Evolutionary conservation across 1,284 basidiomycete species (phyloP).

Genomic region (Apiotrichum sp.): DNA sequence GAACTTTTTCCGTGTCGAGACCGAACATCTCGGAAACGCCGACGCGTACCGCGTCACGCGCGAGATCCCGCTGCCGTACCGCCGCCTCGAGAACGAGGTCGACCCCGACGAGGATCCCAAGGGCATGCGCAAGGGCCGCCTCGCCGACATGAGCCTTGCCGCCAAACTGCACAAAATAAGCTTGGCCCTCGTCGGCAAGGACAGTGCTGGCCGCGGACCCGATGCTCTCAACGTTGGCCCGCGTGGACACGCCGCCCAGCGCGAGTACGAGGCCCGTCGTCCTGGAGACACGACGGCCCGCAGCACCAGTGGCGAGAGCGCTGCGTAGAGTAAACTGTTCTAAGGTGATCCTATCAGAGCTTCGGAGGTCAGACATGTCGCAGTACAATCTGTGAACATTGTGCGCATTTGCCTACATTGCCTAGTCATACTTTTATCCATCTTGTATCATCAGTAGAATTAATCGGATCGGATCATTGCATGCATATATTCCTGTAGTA

Average conservation of each 20-base stretch:
- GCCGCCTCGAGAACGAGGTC: slow-evolving; percentile 17
- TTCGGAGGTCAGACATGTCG: too few relatives aligned
- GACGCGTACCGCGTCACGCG: slow-evolving; percentile 30
- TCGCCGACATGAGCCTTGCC: not conserved
- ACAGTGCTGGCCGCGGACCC: slow-evolving; percentile 24
- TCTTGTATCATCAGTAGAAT: not conserved
- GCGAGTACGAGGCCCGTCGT: slow-evolving; percentile 40
- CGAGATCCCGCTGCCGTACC: slow-evolving; percentile 41
- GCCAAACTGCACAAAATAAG: not conserved
- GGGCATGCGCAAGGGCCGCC: not conserved
- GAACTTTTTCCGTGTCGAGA: slow-evolving; percentile 62
- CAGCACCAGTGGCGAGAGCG: not conserved
- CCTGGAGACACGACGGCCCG: slow-evolving; percentile 24
- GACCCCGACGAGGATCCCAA: slow-evolving; percentile 22
- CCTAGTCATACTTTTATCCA: too few relatives aligned
- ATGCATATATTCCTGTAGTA: not conserved
- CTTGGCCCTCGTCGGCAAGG: not conserved
- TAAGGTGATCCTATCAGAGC: too few relatives aligned
- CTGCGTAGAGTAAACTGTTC: not conserved
- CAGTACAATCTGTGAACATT: too few relatives aligned
- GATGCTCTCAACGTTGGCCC: slow-evolving; percentile 32
- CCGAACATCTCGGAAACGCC: slow-evolving; percentile 48
- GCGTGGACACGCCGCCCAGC: slow-evolving; percentile 28
- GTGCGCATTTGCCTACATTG: too few relatives aligned
- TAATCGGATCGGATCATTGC: not conserved